Evolutionary conservation across 139 green algal species (phyloP), one percentile per base, ranked within the genome.

Genomic region (Chlorokybus atmophyticus): DNA sequence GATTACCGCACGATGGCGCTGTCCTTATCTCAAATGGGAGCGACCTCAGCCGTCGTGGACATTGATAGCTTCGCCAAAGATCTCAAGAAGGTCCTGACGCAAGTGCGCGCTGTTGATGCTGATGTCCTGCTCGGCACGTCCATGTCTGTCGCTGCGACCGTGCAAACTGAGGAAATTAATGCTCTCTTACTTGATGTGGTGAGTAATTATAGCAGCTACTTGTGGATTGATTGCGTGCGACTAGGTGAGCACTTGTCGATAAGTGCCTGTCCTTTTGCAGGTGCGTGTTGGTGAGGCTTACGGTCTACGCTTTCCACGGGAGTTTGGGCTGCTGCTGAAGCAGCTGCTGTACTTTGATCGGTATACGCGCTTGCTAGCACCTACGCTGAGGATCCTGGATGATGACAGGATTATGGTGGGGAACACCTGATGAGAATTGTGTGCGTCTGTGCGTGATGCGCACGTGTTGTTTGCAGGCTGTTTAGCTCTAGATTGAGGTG

Each of bases 291-390:
- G 80, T 0, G 91, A 98, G 60, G 66, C 60, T 5, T 81, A 96
- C 61, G 87, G 89, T 32, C 79, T 96, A 5, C 68, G 74, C 40
- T 94, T 96, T 57, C 89, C 88, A 0, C 61, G 89, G n/a, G 84
- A 94, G 66, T 95, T 95, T 70, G 89, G 79, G 0, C 65, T 98
- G 40, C 82, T 98, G 28, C 49, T 98, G 6, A 98, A 98, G 79
- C 90, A 97, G 75, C 58, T 94, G 28, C 66, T 94, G 5, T 94
- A 94, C 79, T 93, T 94, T 68, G 88, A 93, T 65, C 69, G 90
- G 21, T 98, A 94, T 70, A 86, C 82, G 1, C 72, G 78, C 10
- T 62, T 93, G 10, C 66, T 96, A 14, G 86, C 89, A 5, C 87
- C 83, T 1, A 50, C 65, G 19, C 27, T 85, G 48, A 61, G 73